These are phyloP conservation scores for Metschnikowia shivogae DNA, from an alignment of 805 yeast species.

Conservation along the genomic window DNA sequence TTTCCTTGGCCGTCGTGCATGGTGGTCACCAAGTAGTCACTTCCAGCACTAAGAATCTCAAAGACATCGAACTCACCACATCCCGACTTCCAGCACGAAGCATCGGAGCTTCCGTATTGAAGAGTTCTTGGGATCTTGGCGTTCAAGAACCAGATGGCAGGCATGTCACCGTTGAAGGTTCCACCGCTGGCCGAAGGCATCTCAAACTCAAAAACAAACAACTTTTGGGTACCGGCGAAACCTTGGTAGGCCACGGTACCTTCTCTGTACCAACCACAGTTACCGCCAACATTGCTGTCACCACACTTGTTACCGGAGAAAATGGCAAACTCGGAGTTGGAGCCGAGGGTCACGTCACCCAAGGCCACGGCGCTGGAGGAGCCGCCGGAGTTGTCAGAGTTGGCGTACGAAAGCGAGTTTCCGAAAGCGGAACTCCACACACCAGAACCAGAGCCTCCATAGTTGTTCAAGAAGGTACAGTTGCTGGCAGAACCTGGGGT, in stretches of 20 bases:
- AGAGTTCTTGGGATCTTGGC: conserved; percentile 95
- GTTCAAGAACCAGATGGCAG: conserved; percentile 94
- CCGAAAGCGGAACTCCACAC: conserved; percentile 84
- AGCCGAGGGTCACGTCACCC: conserved; percentile 60
- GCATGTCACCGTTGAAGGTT: conserved; percentile 78
- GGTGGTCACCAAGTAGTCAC: conserved; percentile 60
- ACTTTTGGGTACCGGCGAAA: conserved; percentile 77
- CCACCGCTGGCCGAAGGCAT: conserved; percentile 68
- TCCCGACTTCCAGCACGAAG: conserved; percentile 96
- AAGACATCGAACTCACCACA: conserved; percentile 98
- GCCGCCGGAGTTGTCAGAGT: conserved; percentile 70
- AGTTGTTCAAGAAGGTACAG: conserved; percentile 77
- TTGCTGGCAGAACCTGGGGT: conserved; percentile 68
- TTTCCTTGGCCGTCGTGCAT: conserved; percentile 90
- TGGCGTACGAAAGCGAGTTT: conserved; percentile 84
- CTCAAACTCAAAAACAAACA: conserved; percentile 87
- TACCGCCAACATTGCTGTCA: conserved; percentile 30
- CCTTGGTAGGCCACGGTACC: conserved; percentile 94
- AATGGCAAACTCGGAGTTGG: conserved; percentile 77
- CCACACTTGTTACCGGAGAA: conserved; percentile 67
- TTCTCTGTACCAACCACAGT: conserved; percentile 82
- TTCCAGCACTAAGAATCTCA: conserved; percentile 78
- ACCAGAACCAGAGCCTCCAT: conserved; percentile 91
- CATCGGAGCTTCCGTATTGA: conserved; percentile 79
- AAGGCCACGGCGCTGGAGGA: conserved; percentile 68